Evolutionary conservation across 2,329 filamentous ascomycete species (phyloP), one percentile per base, ranked within the genome.

Genomic region (Fonsecaea pugnacius): DNA sequence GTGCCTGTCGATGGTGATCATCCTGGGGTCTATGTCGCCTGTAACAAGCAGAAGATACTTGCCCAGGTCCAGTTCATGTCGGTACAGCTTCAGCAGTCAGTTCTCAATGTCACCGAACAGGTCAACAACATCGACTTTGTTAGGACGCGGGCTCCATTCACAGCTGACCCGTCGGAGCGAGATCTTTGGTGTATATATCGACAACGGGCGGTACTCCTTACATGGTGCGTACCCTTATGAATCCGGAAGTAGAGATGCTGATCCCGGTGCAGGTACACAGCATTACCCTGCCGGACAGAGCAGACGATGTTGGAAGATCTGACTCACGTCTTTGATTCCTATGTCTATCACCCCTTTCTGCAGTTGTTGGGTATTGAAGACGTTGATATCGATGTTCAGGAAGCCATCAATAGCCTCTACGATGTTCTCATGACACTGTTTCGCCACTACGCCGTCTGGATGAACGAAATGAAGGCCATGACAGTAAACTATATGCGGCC

Each of bases 181-280:
- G 63, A 69, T 33, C 48, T 70, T 8, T 70, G 67, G 67, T 66
- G 55, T 9, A 70, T 60, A 32, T 71, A 69, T 51, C 61, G 63
- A 50, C 70, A 71, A 56, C 63, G 58, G 51, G 64, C 62, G 1
- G 46, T 60, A 30, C 62, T 71, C 30, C 68, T 70, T 40, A 36
- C 58, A n/a, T 50, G 55, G 69, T 70, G 48, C 58, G 67, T 50
- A 21, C 16, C 32, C 27, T 30, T 30, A 30, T 4, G 27, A 30
- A 30, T 30, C 3, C 27, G 27, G 27, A 35, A 3, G 6, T 14
- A 21, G 30, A 51, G 7, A 36, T 32, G 18, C 66, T 70, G 52
- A 69, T 48, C 52, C 54, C 21, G 12, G 30, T 55, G 7, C 36
- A 71, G 68, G 27, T 59, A 70, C 43, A 48, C 63, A 10, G 60